phyloP scores from a whole-genome alignment of 345 rosid species.

The Syzygium aqueum region DNA sequence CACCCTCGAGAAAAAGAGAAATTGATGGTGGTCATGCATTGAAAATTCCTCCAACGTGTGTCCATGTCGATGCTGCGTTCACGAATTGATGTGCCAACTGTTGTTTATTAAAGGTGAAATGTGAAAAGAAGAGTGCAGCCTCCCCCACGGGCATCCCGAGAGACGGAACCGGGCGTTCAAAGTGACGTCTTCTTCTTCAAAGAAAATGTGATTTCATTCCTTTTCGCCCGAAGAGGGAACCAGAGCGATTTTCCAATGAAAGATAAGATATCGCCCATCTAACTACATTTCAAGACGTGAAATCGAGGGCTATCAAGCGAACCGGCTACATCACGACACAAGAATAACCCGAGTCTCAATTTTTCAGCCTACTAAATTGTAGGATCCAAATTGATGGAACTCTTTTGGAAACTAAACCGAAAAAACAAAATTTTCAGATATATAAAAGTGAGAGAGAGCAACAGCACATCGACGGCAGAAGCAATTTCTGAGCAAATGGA shows the following conservation, averaged over 20 bases:
- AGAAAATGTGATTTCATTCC: background rate
- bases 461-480: background rate
- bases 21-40: background rate
- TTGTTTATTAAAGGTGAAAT: background rate
- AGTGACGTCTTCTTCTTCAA: background rate
- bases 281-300: background rate
- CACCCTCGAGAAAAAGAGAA: background rate
- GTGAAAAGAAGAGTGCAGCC: background rate
- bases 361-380: background rate
- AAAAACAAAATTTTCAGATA: background rate
- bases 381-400: background rate
- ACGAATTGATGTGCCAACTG: background rate
- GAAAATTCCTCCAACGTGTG: background rate
- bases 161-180: background rate
- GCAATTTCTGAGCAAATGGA: background rate
- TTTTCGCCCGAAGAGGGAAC: background rate
- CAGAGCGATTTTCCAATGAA: background rate
- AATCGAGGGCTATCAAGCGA: background rate
- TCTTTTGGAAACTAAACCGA: background rate
- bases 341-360: background rate
- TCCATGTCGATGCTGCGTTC: background rate
- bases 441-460: background rate
- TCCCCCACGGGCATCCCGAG: conserved; percentile 20
- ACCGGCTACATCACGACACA: background rate
- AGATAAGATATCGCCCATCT: background rate